Percentiles rank a stretch among this genome's conserved stretches.
phyloP scores from a whole-genome alignment of 2,329 filamentous ascomycete genomes.

The Gaeumannomyces sp. region DNA sequence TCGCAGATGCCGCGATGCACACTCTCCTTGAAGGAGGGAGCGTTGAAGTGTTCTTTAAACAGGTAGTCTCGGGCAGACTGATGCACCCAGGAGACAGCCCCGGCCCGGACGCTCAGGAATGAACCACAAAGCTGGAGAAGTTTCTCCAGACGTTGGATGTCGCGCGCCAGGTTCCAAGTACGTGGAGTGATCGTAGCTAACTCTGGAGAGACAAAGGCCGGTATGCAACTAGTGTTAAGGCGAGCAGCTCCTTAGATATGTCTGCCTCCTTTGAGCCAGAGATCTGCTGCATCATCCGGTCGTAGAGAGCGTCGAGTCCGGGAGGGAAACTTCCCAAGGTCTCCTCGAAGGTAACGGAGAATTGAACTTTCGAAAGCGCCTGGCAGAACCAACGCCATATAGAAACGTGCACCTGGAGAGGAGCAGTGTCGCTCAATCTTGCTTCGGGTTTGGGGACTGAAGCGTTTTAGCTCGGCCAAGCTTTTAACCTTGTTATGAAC shows the following conservation, averaged over 20 bases:
- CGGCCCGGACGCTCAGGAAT: constrained; percentile 22
- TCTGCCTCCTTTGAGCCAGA: constrained; percentile 12
- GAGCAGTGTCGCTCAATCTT: too few species aligned
- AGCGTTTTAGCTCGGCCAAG: constrained; percentile 23
- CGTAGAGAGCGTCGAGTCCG: constrained; percentile 16
- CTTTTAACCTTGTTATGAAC: constrained; percentile 15
- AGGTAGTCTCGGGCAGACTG: constrained; percentile 28
- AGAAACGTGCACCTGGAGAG: constrained; percentile 36
- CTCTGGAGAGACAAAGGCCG: constrained; percentile 19
- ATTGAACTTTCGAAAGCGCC: constrained; percentile 20
- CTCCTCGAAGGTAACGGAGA: too few species aligned
- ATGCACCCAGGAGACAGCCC: constrained; percentile 23
- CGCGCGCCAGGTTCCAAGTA: too few species aligned
- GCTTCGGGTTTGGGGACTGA: too few species aligned
- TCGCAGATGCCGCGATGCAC: not conserved
- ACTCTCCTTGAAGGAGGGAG: not conserved
- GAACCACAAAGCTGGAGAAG: constrained; percentile 23
- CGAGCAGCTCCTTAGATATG: constrained; percentile 18
- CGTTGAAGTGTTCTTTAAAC: not conserved
- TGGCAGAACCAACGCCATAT: constrained; percentile 30
- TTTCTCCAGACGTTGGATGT: constrained; percentile 10
- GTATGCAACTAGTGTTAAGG: constrained; percentile 12
- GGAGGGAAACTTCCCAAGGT: too few species aligned
- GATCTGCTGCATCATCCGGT: constrained; percentile 21
- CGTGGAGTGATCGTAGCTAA: constrained; percentile 15